Evolutionary conservation across 2,329 filamentous ascomycete genomes (phyloP).

Genomic region (Penicillium digitatum): DNA sequence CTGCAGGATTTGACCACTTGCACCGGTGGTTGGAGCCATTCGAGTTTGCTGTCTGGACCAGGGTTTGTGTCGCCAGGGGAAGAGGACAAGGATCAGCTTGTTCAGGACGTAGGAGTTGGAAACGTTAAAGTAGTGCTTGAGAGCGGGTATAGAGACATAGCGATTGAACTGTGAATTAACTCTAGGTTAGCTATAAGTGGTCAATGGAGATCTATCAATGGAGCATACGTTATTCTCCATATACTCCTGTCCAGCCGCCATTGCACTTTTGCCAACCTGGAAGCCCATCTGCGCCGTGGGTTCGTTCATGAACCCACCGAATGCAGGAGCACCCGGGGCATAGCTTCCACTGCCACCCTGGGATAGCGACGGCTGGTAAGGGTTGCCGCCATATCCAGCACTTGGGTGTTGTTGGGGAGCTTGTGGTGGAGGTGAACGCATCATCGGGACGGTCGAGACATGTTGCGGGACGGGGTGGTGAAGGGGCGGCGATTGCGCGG

Average conservation of each 20-base stretch:
- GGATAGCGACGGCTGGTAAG: constrained; percentile 45
- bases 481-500: constrained; percentile 77
- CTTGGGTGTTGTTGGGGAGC: constrained; percentile 66
- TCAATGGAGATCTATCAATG: not conserved
- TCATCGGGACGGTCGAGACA: constrained; percentile 94
- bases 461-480: constrained; percentile 98
- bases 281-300: constrained; percentile 91
- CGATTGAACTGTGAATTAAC: constrained; percentile 57
- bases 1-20: constrained; percentile 61
- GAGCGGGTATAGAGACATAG: constrained; percentile 85
- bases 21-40: constrained; percentile 39
- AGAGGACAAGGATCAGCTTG: constrained; percentile 89
- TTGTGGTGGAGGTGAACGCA: constrained; percentile 83
- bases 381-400: constrained; percentile 47
- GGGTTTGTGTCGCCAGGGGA: constrained; percentile 95
- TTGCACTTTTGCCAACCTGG: constrained; percentile 86
- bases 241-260: constrained; percentile 88
- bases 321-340: constrained; percentile 50
- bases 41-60: constrained; percentile 85
- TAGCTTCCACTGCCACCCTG: constrained; percentile 42
- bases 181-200: not conserved
- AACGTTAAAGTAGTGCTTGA: constrained; percentile 99
- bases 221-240: constrained; percentile 83
- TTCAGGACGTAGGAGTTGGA: constrained; percentile 94
- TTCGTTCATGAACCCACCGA: constrained; percentile 93